Evolutionary conservation across 768 basidiomycete species (phyloP), one percentile per base, ranked within the genome.

Genomic region (Hypholoma sublateritium): DNA sequence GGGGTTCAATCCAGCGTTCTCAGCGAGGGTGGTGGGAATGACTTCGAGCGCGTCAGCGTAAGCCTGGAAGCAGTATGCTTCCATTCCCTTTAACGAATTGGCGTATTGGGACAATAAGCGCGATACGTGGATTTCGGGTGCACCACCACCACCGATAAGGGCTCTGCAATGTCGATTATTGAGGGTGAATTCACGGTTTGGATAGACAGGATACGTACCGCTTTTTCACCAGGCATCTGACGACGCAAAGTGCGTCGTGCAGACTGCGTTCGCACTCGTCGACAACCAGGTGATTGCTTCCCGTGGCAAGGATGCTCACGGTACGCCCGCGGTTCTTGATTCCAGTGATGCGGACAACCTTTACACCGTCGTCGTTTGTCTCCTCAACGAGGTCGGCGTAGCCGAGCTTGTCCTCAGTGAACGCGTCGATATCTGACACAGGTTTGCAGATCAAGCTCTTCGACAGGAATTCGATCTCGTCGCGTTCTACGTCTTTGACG

Each of bases 231-330:
- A 99, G 81, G 77, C 97, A 99, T 50, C 97, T 85, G 4, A 99
- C 95, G 28, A 99, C 97, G 69, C 97, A 98, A n/a, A 98, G 83
- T 0, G 97, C 96, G 70, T 99, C 97, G 73, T 99, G 97, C 64
- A 99, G 76, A 82, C 93, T 95, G 55, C 97, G 87, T 77, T 98
- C 97, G 65, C 89, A 92, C 73, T 99, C 97, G 70, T 98, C 97
- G 49, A 98, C 84, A 0, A 99, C 95, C 45, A 99, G 81, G 57
- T 82, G 82, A 77, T 98, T 99, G 66, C 82, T 83, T 56, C 97
- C 97, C 77, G 93, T 98, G 37, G 93, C 96, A 51, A 99, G 85
- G 62, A 99, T 90, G 67, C 90, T 92, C 60, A 98, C 93, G 0
- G 97, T 99, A 70, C 91, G 87, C 11, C 96, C 96, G 41, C 87